phyloP scores from a whole-genome alignment of 176 grass and related monocot species.

The Metroxylon sagu region DNA sequence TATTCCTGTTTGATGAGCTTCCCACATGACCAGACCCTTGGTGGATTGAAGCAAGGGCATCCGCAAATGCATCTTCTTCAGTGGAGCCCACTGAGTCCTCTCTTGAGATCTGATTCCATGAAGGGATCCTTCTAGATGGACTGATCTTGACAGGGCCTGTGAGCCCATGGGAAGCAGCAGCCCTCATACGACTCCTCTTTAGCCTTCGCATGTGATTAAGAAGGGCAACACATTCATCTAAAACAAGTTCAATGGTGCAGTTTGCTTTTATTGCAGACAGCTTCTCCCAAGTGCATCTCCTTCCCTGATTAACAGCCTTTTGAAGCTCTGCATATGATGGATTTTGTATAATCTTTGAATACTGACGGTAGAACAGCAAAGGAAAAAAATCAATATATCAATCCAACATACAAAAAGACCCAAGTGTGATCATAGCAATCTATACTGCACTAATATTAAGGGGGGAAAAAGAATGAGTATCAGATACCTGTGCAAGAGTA shows the following conservation, averaged over 20 bases:
- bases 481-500: conserved; percentile 63
- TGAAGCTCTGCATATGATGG: conserved; percentile 71
- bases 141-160: conserved; percentile 42
- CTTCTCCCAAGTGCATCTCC: conserved; percentile 86
- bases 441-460: neutral
- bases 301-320: conserved; percentile 75
- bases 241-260: conserved; percentile 72
- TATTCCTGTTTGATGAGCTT: conserved; percentile 30
- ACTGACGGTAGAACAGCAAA: conserved; percentile 29
- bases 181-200: conserved; percentile 68
- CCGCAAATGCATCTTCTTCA: conserved; percentile 57
- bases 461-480: neutral
- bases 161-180: conserved; percentile 57
- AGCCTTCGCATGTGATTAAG: conserved; percentile 81
- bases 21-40: conserved; percentile 34
- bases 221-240: conserved; percentile 82
- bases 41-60: conserved; percentile 27
- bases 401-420: neutral
- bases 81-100: conserved; percentile 85
- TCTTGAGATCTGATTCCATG: conserved; percentile 95
- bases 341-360: conserved; percentile 94
- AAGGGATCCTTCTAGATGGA: conserved; percentile 83
- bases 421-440: neutral
- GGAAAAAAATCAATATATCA: conserved; percentile 16
- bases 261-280: conserved; percentile 85